A percentile compares a stretch with the other conserved stretches of the same genome.
These are phyloP conservation scores for Aspergillus sp. DNA, from an alignment of 2,329 filamentous ascomycete genomes.

Conservation along the genomic window DNA sequence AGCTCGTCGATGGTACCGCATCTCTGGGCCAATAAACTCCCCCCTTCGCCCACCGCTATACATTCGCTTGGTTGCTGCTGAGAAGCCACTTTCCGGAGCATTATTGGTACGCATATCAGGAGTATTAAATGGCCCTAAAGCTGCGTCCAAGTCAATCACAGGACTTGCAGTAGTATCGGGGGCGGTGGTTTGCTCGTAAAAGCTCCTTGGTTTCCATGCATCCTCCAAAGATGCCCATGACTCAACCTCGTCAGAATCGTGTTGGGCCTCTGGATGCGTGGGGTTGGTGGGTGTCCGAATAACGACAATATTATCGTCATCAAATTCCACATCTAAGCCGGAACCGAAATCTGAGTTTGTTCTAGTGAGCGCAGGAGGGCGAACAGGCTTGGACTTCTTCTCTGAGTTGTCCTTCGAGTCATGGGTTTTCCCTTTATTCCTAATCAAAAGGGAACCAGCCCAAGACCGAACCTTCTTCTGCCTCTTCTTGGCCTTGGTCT, in stretches of 20 bases:
- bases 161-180: slow-evolving; percentile 69
- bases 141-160: slow-evolving; percentile 92
- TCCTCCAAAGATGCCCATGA: slow-evolving; percentile 30
- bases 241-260: slow-evolving; percentile 17
- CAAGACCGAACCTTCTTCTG: slow-evolving; percentile 73
- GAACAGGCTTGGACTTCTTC: slow-evolving; percentile 39
- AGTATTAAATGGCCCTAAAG: slow-evolving; percentile 88
- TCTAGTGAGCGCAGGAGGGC: slow-evolving; percentile 42
- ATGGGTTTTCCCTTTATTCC: slow-evolving; percentile 47
- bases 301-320: slow-evolving; percentile 50
- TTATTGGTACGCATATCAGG: slow-evolving; percentile 41
- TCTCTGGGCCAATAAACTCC: slow-evolving; percentile 48
- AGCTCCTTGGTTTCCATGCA: slow-evolving; percentile 45
- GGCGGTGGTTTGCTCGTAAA: slow-evolving; percentile 46
- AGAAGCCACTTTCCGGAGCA: slow-evolving; percentile 37
- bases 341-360: slow-evolving; percentile 44
- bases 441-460: slow-evolving; percentile 53
- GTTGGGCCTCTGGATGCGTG: slow-evolving; percentile 27
- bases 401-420: slow-evolving; percentile 37
- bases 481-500: slow-evolving; percentile 48
- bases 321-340: slow-evolving; percentile 48
- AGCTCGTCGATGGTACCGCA: slow-evolving; percentile 50
- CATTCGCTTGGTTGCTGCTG: slow-evolving; percentile 44
- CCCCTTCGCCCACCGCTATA: slow-evolving; percentile 50
- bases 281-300: slow-evolving; percentile 45